Base-by-base conservation (phyloP, 2,329 filamentous ascomycete genomes). In the Fusarium duplospermum region DNA sequence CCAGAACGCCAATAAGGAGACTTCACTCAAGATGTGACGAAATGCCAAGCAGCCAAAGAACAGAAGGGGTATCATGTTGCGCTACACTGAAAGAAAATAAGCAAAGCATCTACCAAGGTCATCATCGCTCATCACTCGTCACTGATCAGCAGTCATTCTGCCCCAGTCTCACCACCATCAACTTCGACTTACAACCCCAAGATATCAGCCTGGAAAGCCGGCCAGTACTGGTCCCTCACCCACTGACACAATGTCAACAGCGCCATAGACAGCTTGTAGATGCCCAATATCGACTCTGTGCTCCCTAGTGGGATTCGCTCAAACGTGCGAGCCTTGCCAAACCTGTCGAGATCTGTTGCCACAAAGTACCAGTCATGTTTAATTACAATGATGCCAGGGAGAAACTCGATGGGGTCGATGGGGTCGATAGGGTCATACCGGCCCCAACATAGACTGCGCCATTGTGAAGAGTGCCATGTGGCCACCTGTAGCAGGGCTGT, bases 311-410 rank as follows among this genome's bases (percentile, higher is more conserved):
- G 24, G 31, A 61, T 22, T 20, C 63, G 40, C 20, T 66, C 63
- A 42, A 66, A 61, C 14, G 63, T 61, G 18, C 38, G 42, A 42
- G 63, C 42, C 33, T 66, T 59, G 40, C 52, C 54, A n/a, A 22
- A 35, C 14, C 27, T 35, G 16, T 59, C 38, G 7, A 40, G 33
- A 24, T 20, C 29, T 4, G 54, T 64, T 10, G 62, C 54, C 36
- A 64, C 62, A 50, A 64, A 50, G 20, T 58, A 64, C 62, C 54
- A 64, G 62, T 59, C 52, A 20, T 64, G 62, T 40, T 59, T 45
- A 18, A 50, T 64, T 9, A 59, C 40, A n/a, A 64, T 64, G 47
- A 64, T 59, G 8, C 62, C 62, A 1, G 62, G 52, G 29, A 64
- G 50, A 35, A 64, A 64, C 18, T 64, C 62, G 4, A 60, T 45